Base-by-base conservation (phyloP, 495 filamentous ascomycete genomes). In the Letharia lupina region DNA sequence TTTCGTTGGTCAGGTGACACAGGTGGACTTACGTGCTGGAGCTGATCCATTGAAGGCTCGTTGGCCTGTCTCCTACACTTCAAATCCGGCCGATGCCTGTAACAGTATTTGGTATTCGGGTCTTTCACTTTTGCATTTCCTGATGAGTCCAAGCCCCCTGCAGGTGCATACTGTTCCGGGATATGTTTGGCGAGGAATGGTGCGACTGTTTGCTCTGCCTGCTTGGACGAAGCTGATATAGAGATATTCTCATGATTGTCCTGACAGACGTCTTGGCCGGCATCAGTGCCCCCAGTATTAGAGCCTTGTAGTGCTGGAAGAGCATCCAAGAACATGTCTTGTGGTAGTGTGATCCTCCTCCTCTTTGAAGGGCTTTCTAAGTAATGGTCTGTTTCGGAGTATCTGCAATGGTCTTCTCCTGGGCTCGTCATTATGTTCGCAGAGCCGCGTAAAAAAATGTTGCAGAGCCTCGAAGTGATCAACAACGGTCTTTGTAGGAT, bases 51-150 rank as follows among this genome's bases (percentile, higher is more conserved):
- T 48, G 93, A 92, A 45, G 90, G 87, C 75, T 98, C 94, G 77
- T 98, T 91, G 47, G 90, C 92, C 64, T 94, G 91, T 63, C 93
- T 83, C 62, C 91, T 79, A 76, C 94, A 99, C 78, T 96, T 96
- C 40, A 93, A 84, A 72, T 98, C 95, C 31, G 94, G 95, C 56
- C 90, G 83, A 74, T 99, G 94, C 41, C 94, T 86, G 75, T 99
- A 98, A 76, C 94, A 99, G 78, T 91, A 98, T 74, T 89, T 91
- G 59, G 91, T 94, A 73, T 94, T 96, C 7, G 82, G 79, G 61
- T 86, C 77, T 68, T 82, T 70, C 60, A 66, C 65, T 42, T 70
- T 73, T 23, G 70, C 76, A 67, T 75, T 79, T 61, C 77, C 72
- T 8, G 76, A 73, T 44, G 76, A 75, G 42, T 76, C 72, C 3